These are phyloP conservation scores for Nannizziopsis barbatae DNA, from an alignment of 2,329 filamentous ascomycete genomes.

Conservation along the genomic window DNA sequence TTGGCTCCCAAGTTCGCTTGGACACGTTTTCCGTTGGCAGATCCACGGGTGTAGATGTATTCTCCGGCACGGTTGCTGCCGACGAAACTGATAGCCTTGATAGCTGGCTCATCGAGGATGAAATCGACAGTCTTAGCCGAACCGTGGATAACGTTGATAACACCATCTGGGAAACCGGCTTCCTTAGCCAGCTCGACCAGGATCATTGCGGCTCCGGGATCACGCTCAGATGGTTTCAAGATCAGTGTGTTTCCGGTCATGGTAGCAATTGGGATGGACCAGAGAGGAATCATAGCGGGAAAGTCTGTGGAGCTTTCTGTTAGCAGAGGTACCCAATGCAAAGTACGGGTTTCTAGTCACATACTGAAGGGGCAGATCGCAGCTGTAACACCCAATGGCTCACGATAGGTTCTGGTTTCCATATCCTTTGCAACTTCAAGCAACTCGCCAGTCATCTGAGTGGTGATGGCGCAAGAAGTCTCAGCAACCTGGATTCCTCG, in stretches of 20 bases:
- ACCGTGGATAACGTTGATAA: constrained; percentile 57
- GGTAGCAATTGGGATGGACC: constrained; percentile 54
- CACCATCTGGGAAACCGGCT: constrained; percentile 54
- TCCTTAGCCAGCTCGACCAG: constrained; percentile 52
- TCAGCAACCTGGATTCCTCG: constrained; percentile 56
- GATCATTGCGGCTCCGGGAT: constrained; percentile 56
- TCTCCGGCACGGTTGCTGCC: constrained; percentile 58
- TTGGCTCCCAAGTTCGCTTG: constrained; percentile 60
- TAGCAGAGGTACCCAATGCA: neutral
- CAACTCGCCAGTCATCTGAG: constrained; percentile 55
- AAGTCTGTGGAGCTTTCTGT: constrained; percentile 41
- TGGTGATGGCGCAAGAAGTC: constrained; percentile 56
- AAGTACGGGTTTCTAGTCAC: neutral
- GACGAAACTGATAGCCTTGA: constrained; percentile 59
- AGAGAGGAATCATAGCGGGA: constrained; percentile 60
- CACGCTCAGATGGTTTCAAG: constrained; percentile 56
- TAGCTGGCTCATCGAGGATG: constrained; percentile 55
- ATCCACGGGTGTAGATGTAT: constrained; percentile 56
- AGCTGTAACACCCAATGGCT: constrained; percentile 53
- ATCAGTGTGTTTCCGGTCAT: constrained; percentile 55
- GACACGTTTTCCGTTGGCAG: constrained; percentile 58
- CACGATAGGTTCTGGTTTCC: constrained; percentile 56
- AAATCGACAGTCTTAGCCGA: constrained; percentile 56
- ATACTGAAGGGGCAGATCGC: constrained; percentile 19
- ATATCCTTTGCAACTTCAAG: constrained; percentile 58